Base-by-base conservation (phyloP, 2,329 filamentous ascomycete genomes). In the Xylariaceae sp. region DNA sequence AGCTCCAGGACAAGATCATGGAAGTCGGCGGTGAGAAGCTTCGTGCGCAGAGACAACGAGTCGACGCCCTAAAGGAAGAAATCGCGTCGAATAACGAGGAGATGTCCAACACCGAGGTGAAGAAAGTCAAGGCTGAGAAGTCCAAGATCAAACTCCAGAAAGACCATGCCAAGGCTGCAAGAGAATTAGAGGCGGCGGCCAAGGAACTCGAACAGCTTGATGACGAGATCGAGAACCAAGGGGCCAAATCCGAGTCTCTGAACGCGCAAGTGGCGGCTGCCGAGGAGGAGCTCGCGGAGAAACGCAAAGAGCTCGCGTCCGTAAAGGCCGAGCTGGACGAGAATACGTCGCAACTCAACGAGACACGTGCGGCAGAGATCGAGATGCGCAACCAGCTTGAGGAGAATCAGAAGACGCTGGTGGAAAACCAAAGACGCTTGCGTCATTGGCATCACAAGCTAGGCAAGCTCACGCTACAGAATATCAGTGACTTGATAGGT, bases 301-400 rank as follows among this genome's bases (percentile, higher is more conserved):
- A 87, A 67, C 94, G 88, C 63, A 77, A 83, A 50, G 85, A 92
- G 59, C 74, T 98, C 3, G 74, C 81, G 32, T 70, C 76, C 8
- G 64, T 97, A 40, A 98, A 97, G 66, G 69, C 76, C 3, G 86
- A 95, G 53, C 73, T 97, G 9, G 90, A 98, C 50, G 81, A 85
- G 53, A 94, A 89, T 70, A 84, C 79, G 2, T 68, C 81, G 0
- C 88, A 94, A 59, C 73, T 97, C 40, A 96, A 97, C 57, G 84
- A 88, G 56, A 94, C 85, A 0, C 79, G 90, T 8, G 89, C 88
- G 0, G 71, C 83, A 3, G 92, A 98, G 62, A 96, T 98, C 45
- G 92, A 98, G 64, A 96, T 97, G 88, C 85, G 86, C 47, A 97
- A 97, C 65, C 94, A 94, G 67, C 81, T 98, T 1, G 92, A 97